Conservation (phyloP, 148 eudicot species). For the Rhododendron griersonianum region DNA sequence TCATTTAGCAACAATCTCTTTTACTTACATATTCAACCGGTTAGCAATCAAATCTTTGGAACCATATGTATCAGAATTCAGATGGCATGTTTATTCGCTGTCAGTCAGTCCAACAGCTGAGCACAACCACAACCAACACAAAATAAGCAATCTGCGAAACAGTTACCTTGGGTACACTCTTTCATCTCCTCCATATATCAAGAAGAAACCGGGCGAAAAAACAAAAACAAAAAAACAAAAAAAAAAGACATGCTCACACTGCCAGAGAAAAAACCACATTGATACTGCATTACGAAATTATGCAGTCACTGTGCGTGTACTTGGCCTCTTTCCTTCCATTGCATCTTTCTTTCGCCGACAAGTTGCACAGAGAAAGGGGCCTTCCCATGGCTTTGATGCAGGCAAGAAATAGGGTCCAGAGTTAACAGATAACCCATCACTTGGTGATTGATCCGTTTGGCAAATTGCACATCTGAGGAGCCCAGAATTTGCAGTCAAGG, state of each 20-base stretch:
- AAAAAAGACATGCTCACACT: conserved; percentile 38
- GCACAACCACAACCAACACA: conserved; percentile 29
- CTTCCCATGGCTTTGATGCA: conserved; percentile 84
- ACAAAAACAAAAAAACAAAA: not conserved
- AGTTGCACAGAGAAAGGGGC: conserved; percentile 77
- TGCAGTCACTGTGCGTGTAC: conserved; percentile 36
- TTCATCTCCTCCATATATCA: conserved; percentile 39
- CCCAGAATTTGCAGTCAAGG: conserved; percentile 65
- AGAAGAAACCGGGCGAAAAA: conserved; percentile 20
- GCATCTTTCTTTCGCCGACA: conserved; percentile 96
- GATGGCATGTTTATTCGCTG: conserved; percentile 22
- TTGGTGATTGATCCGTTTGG: conserved; percentile 78
- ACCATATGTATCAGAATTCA: conserved; percentile 23
- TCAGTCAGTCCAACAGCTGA: conserved; percentile 18
- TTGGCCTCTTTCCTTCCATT: conserved; percentile 90
- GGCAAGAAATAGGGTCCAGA: conserved; percentile 80
- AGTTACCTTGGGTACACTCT: conserved; percentile 18
- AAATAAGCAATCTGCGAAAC: conserved; percentile 19
- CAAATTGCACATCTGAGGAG: conserved; percentile 83
- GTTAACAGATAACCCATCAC: conserved; percentile 66
- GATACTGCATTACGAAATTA: conserved; percentile 42
- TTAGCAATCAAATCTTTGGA: conserved; percentile 30
- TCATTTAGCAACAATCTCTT: conserved; percentile 3
- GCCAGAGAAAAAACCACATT: conserved; percentile 49
- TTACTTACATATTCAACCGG: conserved; percentile 37